Evolutionary conservation across 2,329 filamentous ascomycete species (phyloP).

Genomic region (Dichotomopilus funicola): DNA sequence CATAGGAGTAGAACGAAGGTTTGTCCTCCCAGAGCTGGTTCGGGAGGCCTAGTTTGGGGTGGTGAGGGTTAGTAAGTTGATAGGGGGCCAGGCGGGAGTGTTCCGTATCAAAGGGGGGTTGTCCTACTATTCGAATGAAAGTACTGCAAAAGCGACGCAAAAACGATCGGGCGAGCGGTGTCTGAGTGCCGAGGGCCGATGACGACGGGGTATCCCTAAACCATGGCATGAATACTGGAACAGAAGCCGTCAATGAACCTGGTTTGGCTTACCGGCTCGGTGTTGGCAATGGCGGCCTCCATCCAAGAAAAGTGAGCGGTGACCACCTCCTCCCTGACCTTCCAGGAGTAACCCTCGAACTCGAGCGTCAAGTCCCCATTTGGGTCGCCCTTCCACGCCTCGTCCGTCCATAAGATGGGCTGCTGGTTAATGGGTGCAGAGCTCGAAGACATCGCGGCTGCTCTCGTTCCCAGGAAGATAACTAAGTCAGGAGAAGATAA

Average conservation of each 20-base stretch:
- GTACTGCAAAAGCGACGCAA: slow-evolving; percentile 1
- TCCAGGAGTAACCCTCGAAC: slow-evolving; percentile 3
- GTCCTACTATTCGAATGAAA: slow-evolving; percentile 6
- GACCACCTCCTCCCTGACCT: slow-evolving; percentile 7
- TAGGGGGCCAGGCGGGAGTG: background rate
- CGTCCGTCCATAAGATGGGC: background rate
- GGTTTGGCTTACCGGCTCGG: background rate
- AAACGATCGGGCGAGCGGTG: background rate
- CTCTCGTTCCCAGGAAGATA: too few relatives aligned
- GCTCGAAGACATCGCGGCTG: background rate
- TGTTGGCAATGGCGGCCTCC: background rate
- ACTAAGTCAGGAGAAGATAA: too few relatives aligned
- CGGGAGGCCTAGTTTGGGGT: slow-evolving; percentile 1
- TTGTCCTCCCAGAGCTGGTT: background rate
- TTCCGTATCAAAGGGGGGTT: background rate
- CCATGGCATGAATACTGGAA: background rate
- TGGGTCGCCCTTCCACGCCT: slow-evolving; percentile 2
- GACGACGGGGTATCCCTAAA: background rate
- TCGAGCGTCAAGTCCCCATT: slow-evolving; percentile 6
- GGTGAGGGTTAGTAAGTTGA: background rate
- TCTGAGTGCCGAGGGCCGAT: background rate
- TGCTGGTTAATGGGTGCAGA: background rate
- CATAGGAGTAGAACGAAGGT: slow-evolving; percentile 9
- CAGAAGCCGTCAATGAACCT: background rate
- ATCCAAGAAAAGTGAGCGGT: slow-evolving; percentile 1